Evolutionary conservation across 768 basidiomycete genomes (phyloP).

Genomic region (Hortiboletus campestris): DNA sequence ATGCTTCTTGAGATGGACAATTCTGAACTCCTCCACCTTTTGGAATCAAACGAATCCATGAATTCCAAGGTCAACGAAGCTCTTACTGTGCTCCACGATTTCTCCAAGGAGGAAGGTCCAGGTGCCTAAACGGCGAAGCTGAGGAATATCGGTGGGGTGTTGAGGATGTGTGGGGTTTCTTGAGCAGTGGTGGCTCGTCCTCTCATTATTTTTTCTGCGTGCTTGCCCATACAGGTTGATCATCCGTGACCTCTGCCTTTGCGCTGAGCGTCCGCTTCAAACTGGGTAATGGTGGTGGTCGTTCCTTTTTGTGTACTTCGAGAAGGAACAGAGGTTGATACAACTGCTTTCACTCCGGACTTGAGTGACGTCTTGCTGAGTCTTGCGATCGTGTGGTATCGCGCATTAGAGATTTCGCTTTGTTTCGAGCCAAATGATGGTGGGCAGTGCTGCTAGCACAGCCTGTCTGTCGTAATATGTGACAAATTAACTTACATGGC

Average conservation of each 20-base stretch:
- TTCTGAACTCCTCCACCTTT: constrained; percentile 82
- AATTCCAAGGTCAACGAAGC: constrained; percentile 91
- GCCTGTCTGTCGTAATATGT: neutral
- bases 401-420: neutral
- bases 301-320: constrained; percentile 50
- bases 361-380: neutral
- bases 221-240: constrained; percentile 36
- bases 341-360: constrained; percentile 46
- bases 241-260: constrained; percentile 39
- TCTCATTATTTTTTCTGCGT: constrained; percentile 39
- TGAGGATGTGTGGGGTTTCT: constrained; percentile 22
- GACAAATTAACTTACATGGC: no score
- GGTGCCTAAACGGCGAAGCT: neutral
- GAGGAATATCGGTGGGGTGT: neutral
- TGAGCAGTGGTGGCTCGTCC: constrained; percentile 50
- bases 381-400: neutral
- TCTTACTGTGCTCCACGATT: constrained; percentile 84
- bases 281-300: constrained; percentile 51
- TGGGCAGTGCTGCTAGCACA: no score
- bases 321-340: constrained; percentile 58
- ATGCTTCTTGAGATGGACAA: constrained; percentile 99
- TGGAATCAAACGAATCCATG: constrained; percentile 82
- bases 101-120: constrained; percentile 45
- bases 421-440: no score
- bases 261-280: constrained; percentile 34